phyloP scores from a whole-genome alignment of 208 protist genomes.

The Leishmania mexicana region DNA sequence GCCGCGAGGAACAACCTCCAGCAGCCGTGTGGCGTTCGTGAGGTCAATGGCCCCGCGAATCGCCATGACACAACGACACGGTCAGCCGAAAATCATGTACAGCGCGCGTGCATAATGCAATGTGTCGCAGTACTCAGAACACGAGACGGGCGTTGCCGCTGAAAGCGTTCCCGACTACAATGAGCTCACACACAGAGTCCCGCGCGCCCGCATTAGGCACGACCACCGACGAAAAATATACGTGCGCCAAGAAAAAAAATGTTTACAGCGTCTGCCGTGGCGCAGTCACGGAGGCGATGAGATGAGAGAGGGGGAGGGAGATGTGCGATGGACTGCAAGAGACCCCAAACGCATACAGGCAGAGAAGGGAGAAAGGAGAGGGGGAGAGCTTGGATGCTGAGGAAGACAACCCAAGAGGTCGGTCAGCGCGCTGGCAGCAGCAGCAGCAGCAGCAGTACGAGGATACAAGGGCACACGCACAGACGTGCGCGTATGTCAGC shows the following conservation, averaged over 20 bases:
- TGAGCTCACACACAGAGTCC: background rate
- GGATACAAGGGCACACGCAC: too few species aligned
- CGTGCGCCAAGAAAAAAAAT: background rate
- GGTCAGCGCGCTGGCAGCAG: background rate
- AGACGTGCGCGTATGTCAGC: too few species aligned
- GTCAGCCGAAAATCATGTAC: constrained; percentile 36
- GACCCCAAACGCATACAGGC: background rate
- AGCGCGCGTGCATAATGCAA: constrained; percentile 33
- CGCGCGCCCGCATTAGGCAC: background rate
- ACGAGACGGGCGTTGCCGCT: constrained; percentile 28
- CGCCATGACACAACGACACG: constrained; percentile 31
- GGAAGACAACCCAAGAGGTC: background rate
- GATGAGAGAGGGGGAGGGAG: background rate
- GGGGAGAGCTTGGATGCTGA: background rate
- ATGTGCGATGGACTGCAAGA: background rate
- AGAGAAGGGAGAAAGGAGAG: background rate
- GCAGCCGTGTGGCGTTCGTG: constrained; percentile 31
- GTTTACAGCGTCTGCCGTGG: background rate
- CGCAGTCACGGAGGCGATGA: background rate
- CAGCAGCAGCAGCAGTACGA: too few species aligned
- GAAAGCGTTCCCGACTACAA: constrained; percentile 27
- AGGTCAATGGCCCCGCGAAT: constrained; percentile 44
- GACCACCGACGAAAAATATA: background rate
- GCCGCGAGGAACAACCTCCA: constrained; percentile 76
- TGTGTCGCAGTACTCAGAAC: constrained; percentile 37